Percentiles rank a stretch among this genome's conserved stretches.
Evolutionary conservation across 805 yeast species (phyloP).

Genomic region (Pichia californica): DNA sequence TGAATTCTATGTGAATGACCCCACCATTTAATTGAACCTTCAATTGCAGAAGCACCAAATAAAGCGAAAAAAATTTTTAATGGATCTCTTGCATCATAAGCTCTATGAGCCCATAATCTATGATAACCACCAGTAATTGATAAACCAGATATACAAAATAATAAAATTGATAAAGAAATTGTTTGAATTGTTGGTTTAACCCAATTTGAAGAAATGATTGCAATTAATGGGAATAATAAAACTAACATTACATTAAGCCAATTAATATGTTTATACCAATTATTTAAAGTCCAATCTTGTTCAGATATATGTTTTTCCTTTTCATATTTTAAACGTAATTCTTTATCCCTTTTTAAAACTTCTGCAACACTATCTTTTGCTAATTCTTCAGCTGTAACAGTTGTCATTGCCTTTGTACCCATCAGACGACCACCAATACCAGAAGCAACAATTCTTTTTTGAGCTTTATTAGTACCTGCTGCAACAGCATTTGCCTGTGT

Average conservation of each 20-base stretch:
- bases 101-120: conserved; percentile 70
- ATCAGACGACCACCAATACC: conserved; percentile 68
- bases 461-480: conserved; percentile 69
- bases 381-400: conserved; percentile 58
- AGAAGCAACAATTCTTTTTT: conserved; percentile 70
- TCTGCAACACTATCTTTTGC: conserved; percentile 46
- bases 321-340: conserved; percentile 35
- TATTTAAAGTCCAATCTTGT: conserved; percentile 65
- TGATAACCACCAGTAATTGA: conserved; percentile 86
- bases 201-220: conserved; percentile 38
- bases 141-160: conserved; percentile 57
- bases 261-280: conserved; percentile 71
- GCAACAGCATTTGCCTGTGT: conserved; percentile 72
- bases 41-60: conserved; percentile 78
- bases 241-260: conserved; percentile 72
- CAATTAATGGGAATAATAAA: conserved; percentile 51
- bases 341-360: conserved; percentile 39
- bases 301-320: conserved; percentile 60
- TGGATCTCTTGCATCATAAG: conserved; percentile 58
- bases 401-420: conserved; percentile 74
- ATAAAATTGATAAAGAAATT: conserved; percentile 37
- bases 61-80: conserved; percentile 60
- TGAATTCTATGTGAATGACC: conserved; percentile 79
- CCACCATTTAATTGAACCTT: conserved; percentile 90
- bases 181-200: conserved; percentile 48